A percentile compares a stretch with the other conserved stretches of the same genome.
phyloP scores from a whole-genome alignment of 2,329 filamentous ascomycete species.

The Aspergillus calidoustus region DNA sequence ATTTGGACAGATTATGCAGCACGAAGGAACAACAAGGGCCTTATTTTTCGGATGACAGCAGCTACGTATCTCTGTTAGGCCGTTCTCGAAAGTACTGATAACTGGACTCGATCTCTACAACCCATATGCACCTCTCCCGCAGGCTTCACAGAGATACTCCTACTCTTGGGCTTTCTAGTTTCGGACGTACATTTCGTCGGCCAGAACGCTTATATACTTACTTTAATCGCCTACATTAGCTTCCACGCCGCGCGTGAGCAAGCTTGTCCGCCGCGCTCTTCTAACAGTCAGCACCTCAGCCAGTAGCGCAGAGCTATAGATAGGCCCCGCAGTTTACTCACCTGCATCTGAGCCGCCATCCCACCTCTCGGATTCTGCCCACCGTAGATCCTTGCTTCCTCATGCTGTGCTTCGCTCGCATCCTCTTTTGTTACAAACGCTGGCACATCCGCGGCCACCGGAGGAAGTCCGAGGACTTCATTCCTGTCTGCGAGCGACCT shows the following conservation, averaged over 20 bases:
- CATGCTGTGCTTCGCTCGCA: slow-evolving; percentile 36
- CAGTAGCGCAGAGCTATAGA: slow-evolving; percentile 8
- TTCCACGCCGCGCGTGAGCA: slow-evolving; percentile 24
- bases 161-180: too few relatives aligned
- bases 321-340: slow-evolving; percentile 21
- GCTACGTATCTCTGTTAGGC: too few relatives aligned
- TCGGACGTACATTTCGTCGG: too few relatives aligned
- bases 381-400: slow-evolving; percentile 29
- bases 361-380: slow-evolving; percentile 37
- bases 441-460: slow-evolving; percentile 25
- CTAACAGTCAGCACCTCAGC: neutral
- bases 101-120: too few relatives aligned
- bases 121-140: too few relatives aligned
- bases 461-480: slow-evolving; percentile 33
- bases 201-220: neutral
- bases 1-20: slow-evolving; percentile 1
- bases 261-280: slow-evolving; percentile 43
- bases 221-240: neutral
- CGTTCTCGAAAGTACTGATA: too few relatives aligned
- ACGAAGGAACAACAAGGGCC: neutral
- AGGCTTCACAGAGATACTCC: too few relatives aligned
- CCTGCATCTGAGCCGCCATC: slow-evolving; percentile 41
- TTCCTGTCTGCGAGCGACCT: slow-evolving; percentile 40
- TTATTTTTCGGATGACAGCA: too few relatives aligned
- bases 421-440: slow-evolving; percentile 41